Conservation (phyloP, 306 rosid species). For the Cucumis cinereus region DNA sequence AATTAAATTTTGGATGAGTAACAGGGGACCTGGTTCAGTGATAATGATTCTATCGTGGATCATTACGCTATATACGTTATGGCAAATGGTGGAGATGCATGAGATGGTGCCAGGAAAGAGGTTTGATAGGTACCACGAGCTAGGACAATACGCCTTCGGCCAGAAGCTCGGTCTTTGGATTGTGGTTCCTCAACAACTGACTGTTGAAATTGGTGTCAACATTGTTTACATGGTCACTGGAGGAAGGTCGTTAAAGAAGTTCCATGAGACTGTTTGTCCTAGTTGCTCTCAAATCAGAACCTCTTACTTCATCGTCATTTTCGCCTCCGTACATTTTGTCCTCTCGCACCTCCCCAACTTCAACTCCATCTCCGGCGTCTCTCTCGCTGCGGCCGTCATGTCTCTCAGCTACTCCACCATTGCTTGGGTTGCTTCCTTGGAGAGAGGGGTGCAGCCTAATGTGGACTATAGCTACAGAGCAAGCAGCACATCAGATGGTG, state of each 20-base stretch:
- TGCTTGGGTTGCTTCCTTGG: constrained; percentile 52
- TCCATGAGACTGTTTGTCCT: constrained; percentile 37
- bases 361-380: constrained; percentile 53
- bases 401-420: constrained; percentile 65
- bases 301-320: constrained; percentile 46
- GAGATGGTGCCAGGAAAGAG: constrained; percentile 82
- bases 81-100: constrained; percentile 97
- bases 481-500: constrained; percentile 1
- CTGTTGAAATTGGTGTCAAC: constrained; percentile 60
- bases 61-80: constrained; percentile 58
- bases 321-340: constrained; percentile 41
- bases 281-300: constrained; percentile 18
- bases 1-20: not conserved
- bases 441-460: constrained; percentile 23
- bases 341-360: constrained; percentile 67
- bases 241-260: constrained; percentile 49
- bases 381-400: constrained; percentile 68
- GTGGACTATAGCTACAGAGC: constrained; percentile 35
- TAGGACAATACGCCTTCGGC: constrained; percentile 81
- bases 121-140: constrained; percentile 74
- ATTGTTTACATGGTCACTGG: constrained; percentile 70
- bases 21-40: constrained; percentile 53
- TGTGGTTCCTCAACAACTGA: constrained; percentile 61
- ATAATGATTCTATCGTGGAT: constrained; percentile 52
- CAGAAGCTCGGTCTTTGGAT: constrained; percentile 57